Base-by-base conservation (phyloP, 768 basidiomycete genomes). In the Mycena belliarum region DNA sequence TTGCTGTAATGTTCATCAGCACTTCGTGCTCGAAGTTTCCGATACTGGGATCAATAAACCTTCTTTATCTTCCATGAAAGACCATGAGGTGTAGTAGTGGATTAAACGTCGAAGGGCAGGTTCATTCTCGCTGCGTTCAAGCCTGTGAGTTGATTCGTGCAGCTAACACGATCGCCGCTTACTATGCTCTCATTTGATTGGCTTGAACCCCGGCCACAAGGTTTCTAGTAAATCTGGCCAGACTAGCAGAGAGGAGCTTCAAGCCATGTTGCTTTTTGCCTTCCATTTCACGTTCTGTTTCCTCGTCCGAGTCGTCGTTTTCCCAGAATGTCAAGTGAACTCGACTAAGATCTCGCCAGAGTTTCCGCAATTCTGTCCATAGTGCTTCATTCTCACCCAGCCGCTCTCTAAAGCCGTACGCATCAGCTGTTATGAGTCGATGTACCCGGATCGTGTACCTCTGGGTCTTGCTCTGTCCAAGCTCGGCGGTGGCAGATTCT, bases 211-310 rank as follows among this genome's bases (percentile, higher is more conserved):
- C 90, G 11, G 92, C 92, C 33, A 91, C 85, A 11, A 95, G 72
- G 68, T 97, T 95, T 57, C 95, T 82, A 15, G 91, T 93, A 67
- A 95, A 87, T 66, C 84, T 88, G 9, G 86, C 88, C 21, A 93
- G 65, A 63, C 75, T 78, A 18, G n/a, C 73, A 57, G 80, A 79
- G 12, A 85, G 68, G 1, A 65, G 61, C 47, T 74, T 75, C 8
- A 80, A 75, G 25, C 68, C 63, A 12, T 67, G 59, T 53, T 77
- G 69, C 47, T 75, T 52, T 47, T 46, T 41, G n/a, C n/a, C 52
- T 60, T 55, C 69, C 63, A 35, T 48, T 33, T 47, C 55, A 20
- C 57, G 65, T 15, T 63, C 68, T 6, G 50, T 63, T 23, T 72
- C 69, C 6, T 75, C 75, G 28, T 69, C 75, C 20, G 74, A 75